Conservation (phyloP, 106 monocot species). For the Dioscorea alata region DNA sequence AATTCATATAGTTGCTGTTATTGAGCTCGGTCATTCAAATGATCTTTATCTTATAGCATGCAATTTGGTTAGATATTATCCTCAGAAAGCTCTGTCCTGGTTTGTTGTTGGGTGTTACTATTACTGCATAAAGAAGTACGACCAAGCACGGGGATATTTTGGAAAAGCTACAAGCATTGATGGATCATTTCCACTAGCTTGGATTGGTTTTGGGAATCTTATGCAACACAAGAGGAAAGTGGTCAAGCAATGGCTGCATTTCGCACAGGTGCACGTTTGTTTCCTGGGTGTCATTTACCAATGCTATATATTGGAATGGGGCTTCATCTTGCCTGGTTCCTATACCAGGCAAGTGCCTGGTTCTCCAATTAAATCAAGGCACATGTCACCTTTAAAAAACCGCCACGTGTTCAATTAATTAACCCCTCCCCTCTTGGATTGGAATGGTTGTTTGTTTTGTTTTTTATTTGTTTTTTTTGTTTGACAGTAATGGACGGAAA, state of each 20-base stretch:
- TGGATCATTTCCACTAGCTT: conserved; percentile 90
- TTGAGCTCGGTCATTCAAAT: conserved; percentile 93
- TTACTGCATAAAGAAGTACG: conserved; percentile 89
- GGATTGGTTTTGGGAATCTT: conserved; percentile 87
- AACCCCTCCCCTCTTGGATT: too few species aligned
- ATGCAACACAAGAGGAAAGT: conserved; percentile 76
- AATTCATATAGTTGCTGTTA: conserved; percentile 74
- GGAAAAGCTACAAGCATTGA: conserved; percentile 89
- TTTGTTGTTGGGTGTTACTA: conserved; percentile 99
- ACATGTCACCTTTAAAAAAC: too few species aligned
- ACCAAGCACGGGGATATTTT: conserved; percentile 88
- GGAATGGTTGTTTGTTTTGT: too few species aligned
- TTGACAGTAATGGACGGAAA: too few species aligned
- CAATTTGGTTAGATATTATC: conserved; percentile 88
- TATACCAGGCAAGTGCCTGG: too few species aligned
- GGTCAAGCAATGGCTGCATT: conserved; percentile 92
- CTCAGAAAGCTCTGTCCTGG: conserved; percentile 95
- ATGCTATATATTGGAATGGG: conserved; percentile 93
- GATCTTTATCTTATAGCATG: conserved; percentile 87
- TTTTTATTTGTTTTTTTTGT: too few species aligned
- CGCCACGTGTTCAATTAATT: too few species aligned
- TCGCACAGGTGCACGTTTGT: conserved; percentile 87
- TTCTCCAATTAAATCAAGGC: too few species aligned
- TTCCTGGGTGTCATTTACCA: conserved; percentile 97
- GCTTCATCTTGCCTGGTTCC: too few species aligned